Evolutionary conservation across 2,329 filamentous ascomycete species (phyloP).

Genomic region (Gliomastix tumulicola): DNA sequence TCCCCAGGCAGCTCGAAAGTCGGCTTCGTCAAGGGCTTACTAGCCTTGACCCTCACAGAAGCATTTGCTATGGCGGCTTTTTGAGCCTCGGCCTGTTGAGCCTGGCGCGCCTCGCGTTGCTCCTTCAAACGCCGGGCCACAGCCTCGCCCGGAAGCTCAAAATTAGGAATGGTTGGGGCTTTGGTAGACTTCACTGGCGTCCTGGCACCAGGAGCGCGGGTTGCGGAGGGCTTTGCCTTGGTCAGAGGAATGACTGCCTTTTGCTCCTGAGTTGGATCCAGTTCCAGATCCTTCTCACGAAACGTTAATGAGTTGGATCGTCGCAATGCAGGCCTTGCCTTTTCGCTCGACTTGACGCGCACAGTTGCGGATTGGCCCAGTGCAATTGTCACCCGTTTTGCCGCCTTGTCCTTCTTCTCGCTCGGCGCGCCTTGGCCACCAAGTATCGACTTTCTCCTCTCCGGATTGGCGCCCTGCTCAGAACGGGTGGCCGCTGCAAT

Average conservation of each 20-base stretch:
- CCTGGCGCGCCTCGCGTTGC: slow-evolving; percentile 47
- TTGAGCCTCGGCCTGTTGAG: slow-evolving; percentile 24
- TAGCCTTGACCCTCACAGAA: slow-evolving; percentile 39
- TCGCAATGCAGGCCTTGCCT: slow-evolving; percentile 29
- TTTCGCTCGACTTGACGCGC: slow-evolving; percentile 29
- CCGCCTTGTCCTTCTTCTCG: slow-evolving; percentile 2
- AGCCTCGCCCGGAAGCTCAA: slow-evolving; percentile 57
- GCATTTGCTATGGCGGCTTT: slow-evolving; percentile 25
- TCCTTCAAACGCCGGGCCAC: slow-evolving; percentile 51
- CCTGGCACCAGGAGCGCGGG: slow-evolving; percentile 24
- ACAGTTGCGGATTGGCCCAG: slow-evolving; percentile 26
- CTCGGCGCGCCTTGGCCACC: too few relatives aligned
- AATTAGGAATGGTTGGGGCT: slow-evolving; percentile 44
- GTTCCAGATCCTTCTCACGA: slow-evolving; percentile 20
- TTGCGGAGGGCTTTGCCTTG: slow-evolving; percentile 10
- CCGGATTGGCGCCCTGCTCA: background rate
- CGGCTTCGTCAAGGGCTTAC: slow-evolving; percentile 45
- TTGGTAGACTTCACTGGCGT: slow-evolving; percentile 44
- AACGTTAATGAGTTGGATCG: slow-evolving; percentile 32
- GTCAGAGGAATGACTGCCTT: slow-evolving; percentile 5
- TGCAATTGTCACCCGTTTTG: slow-evolving; percentile 20
- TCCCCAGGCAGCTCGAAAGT: slow-evolving; percentile 59
- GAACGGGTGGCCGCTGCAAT: slow-evolving; percentile 31
- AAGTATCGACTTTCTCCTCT: background rate
- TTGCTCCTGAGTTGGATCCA: slow-evolving; percentile 9